Conservation (phyloP, 495 filamentous ascomycete species). For the Letharia columbiana region DNA sequence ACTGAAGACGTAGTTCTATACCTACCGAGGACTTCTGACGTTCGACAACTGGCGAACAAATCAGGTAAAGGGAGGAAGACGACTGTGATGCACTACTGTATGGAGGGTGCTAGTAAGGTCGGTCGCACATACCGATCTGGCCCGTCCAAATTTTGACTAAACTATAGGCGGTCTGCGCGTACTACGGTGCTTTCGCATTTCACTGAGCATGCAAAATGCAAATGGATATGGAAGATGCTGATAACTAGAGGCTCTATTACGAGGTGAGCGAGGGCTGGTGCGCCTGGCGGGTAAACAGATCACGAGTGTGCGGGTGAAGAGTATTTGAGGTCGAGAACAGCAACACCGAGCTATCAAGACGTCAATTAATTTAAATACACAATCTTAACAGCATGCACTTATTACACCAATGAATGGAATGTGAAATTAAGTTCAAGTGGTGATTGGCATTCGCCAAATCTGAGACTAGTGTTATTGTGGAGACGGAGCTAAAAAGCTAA, state of each 20-base stretch:
- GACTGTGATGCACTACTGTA: conserved; percentile 82
- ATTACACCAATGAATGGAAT: too few species aligned
- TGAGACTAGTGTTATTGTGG: too few species aligned
- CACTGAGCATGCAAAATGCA: neutral
- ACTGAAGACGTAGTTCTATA: conserved; percentile 59
- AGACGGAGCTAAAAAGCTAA: too few species aligned
- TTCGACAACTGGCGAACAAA: conserved; percentile 68
- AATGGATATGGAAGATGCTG: neutral
- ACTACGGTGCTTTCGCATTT: conserved; percentile 12
- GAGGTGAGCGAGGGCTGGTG: neutral
- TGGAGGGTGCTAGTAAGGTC: conserved; percentile 80
- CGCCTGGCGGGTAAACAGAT: neutral
- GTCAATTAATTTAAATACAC: too few species aligned
- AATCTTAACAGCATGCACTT: too few species aligned
- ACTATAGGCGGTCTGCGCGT: conserved; percentile 2
- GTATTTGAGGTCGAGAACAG: too few species aligned
- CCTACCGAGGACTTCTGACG: conserved; percentile 79
- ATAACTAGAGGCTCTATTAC: neutral
- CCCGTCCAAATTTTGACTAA: neutral
- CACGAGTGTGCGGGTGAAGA: too few species aligned
- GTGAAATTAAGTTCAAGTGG: too few species aligned
- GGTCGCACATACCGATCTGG: neutral
- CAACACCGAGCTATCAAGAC: too few species aligned
- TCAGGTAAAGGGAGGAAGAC: conserved; percentile 47
- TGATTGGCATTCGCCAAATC: too few species aligned